Evolutionary conservation across 1,139 yeast species (phyloP).

Genomic region (Hansenula lynferdii): DNA sequence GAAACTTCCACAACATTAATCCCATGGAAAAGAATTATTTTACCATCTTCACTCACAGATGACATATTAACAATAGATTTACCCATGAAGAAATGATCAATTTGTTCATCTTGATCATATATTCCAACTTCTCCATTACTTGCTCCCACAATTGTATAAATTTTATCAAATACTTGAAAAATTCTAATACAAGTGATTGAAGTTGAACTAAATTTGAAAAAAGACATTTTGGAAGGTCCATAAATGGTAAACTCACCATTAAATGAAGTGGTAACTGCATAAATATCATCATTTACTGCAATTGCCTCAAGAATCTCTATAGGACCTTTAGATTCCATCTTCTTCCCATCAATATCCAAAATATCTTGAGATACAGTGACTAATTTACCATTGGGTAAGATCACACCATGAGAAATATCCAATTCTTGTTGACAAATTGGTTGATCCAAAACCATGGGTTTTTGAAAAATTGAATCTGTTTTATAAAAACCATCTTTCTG

Average conservation of each 20-base stretch:
- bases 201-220: neutral
- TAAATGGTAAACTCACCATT: neutral
- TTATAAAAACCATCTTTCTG: too few relatives aligned
- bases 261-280: too few relatives aligned
- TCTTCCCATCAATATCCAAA: neutral
- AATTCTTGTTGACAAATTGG: too few relatives aligned
- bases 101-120: neutral
- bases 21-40: too few relatives aligned
- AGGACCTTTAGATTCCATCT: too few relatives aligned
- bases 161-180: neutral
- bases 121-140: neutral
- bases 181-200: neutral
- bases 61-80: neutral
- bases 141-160: neutral
- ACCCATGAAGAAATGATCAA: neutral
- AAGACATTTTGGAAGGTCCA: neutral
- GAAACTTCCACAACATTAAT: too few relatives aligned
- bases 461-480: too few relatives aligned
- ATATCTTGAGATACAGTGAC: neutral
- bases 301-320: too few relatives aligned
- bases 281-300: too few relatives aligned
- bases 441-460: too few relatives aligned
- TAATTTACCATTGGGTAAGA: neutral
- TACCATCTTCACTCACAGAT: too few relatives aligned
- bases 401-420: neutral